Base-by-base conservation (phyloP, 768 basidiomycete genomes). In the Tylopilus sp. region DNA sequence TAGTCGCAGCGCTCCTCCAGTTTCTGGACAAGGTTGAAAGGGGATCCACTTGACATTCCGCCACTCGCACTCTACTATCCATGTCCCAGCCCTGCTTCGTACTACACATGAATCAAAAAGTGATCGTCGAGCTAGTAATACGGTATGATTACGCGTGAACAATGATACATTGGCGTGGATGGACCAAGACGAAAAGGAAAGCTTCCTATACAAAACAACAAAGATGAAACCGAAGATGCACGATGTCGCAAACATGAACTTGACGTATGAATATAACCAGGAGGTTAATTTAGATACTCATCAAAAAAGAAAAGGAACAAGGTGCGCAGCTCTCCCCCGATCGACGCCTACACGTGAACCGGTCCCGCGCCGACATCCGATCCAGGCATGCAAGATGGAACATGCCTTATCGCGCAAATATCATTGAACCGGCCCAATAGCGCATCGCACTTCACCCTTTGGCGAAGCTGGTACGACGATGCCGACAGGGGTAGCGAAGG, bases 1-100 rank as follows among this genome's bases (percentile, higher is more conserved):
- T 84, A 16, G 63, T 80, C 8, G 42, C 67, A 19, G 65, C 71
- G 45, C 50, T 84, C 48, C 45, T 74, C 45, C 52, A 63, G 26
- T 83, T 84, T 58, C 61, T 80, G 54, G 62, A 48, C 2, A 68
- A 61, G 52, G 57, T 70, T 11, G 48, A 52, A 22, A 29, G 36
- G 5, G 30, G 17, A 17, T 22, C 29, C 0, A 31, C 28, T 14
- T 59, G 53, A 48, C 11, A 12, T 30, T 28, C 11, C 13, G 13
- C 29, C 16, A 13, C 10, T 26, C 21, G 17, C 34, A 26, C 12
- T 37, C 33, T 31, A 1, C 26, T 44, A 11, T 36, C 9, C 25
- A 45, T 46, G 42, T 17, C 16, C 16, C 29, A 22, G 30, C 13
- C 36, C 17, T 49, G 42, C 13, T 48, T 48, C 19, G 42, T 60